Conservation (phyloP, 352 stramenopile genomes). For the Phytophthora quininea region DNA sequence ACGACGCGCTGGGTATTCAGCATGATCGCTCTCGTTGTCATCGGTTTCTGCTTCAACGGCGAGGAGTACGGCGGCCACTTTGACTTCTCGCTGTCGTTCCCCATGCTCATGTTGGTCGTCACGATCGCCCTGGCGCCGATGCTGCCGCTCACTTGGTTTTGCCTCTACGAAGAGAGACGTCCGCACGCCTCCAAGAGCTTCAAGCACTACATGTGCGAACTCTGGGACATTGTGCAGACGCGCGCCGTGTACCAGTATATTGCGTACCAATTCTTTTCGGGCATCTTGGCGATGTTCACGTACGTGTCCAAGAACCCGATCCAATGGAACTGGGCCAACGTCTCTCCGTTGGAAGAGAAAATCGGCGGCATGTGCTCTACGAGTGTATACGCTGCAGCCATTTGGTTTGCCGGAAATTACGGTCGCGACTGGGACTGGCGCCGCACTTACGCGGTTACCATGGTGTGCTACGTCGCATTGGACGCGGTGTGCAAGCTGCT, state of each 20-base stretch:
- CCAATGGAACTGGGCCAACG: slow-evolving; percentile 47
- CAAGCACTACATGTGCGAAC: slow-evolving; percentile 48
- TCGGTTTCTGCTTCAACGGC: slow-evolving; percentile 56
- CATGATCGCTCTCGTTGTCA: slow-evolving; percentile 44
- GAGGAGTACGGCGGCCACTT: slow-evolving; percentile 58
- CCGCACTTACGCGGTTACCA: slow-evolving; percentile 35
- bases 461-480: slow-evolving; percentile 40
- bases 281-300: slow-evolving; percentile 49
- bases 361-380: slow-evolving; percentile 39
- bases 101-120: slow-evolving; percentile 51
- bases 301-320: slow-evolving; percentile 47
- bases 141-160: slow-evolving; percentile 48
- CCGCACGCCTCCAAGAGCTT: slow-evolving; percentile 36
- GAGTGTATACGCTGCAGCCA: slow-evolving; percentile 32
- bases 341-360: slow-evolving; percentile 50
- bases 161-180: slow-evolving; percentile 44
- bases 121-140: slow-evolving; percentile 34
- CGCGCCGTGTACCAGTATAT: slow-evolving; percentile 61
- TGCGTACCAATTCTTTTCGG: slow-evolving; percentile 43
- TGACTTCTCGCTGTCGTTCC: slow-evolving; percentile 48
- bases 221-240: slow-evolving; percentile 58
- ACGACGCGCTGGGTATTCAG: slow-evolving; percentile 45
- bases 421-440: slow-evolving; percentile 69
- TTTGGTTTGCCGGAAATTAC: slow-evolving; percentile 61
- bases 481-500: slow-evolving; percentile 46